Evolutionary conservation across 768 basidiomycete genomes (phyloP), one percentile per base, ranked within the genome.

Genomic region (Galerina sulciceps): DNA sequence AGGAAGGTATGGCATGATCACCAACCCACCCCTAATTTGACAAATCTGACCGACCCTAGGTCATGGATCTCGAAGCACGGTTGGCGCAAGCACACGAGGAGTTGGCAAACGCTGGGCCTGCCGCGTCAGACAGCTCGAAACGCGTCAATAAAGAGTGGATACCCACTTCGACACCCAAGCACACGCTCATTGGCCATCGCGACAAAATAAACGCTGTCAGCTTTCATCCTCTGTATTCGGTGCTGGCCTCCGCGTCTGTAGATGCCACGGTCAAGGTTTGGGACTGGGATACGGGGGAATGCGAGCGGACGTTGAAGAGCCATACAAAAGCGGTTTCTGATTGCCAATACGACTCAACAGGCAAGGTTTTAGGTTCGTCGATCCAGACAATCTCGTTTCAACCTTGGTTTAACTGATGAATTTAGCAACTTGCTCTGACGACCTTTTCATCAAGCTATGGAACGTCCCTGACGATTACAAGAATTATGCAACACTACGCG

Each of bases 271-370:
- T 96, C 64, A 96, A 96, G 79, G 87, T 96, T 46, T 96, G 94
- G 94, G 94, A 96, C 67, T 96, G 94, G 94, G 94, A 96, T 71
- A 90, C 91, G 31, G 94, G 94, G 41, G 94, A 96, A 65, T 91
- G 94, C 71, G 94, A 96, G 73, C 77, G 93, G 63, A 96, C 94
- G 10, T 73, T 96, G 58, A 96, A 95, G 73, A 92, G 94, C 6
- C 94, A 96, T 76, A 96, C 94, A 35, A 93, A 91, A 70, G 85
- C 89, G 17, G 88, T 96, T 26, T 86, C 85, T 70, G 94, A 95
- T 74, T 86, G 91, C 54, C 91, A 94, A 71, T 96, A 90, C 69
- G 93, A 96, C 73, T 85, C 86, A 59, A 93, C 91, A 76, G 94
- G 94, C 35, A 86, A 85, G 64, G 72, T 90, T 23, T 77, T 95